Evolutionary conservation across 805 yeast species (phyloP).

Genomic region (Blastobotrys terrestris): DNA sequence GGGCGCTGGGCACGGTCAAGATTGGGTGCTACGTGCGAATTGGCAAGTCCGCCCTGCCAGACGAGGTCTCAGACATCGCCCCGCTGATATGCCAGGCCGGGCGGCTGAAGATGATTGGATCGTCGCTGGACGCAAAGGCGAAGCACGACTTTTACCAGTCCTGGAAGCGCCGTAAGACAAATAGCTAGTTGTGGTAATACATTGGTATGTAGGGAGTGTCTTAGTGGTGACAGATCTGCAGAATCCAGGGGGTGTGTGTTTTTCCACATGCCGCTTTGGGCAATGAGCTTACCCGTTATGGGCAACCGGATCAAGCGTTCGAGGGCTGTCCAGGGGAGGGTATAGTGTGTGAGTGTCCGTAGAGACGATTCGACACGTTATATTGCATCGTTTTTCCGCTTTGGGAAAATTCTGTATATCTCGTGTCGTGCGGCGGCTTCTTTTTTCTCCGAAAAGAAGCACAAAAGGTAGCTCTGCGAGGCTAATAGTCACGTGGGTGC

Average conservation of each 20-base stretch:
- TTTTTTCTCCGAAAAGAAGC: too few relatives aligned
- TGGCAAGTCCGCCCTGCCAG: neutral
- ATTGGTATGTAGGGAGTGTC: neutral
- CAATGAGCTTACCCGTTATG: neutral
- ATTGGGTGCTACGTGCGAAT: conserved; percentile 23
- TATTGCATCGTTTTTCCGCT: too few relatives aligned
- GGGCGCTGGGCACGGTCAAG: conserved; percentile 13
- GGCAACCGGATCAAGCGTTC: too few relatives aligned
- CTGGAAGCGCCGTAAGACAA: conserved; percentile 17
- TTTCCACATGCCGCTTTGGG: neutral
- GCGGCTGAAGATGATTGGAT: conserved; percentile 43
- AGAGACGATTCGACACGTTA: too few relatives aligned
- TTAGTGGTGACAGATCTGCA: neutral
- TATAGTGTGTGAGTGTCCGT: too few relatives aligned
- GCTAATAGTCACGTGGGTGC: too few relatives aligned
- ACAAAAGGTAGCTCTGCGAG: too few relatives aligned
- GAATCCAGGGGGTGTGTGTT: neutral
- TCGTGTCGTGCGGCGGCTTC: too few relatives aligned
- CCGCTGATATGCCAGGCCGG: conserved; percentile 35
- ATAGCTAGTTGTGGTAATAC: neutral
- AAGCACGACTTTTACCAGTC: conserved; percentile 41
- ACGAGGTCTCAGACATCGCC: conserved; percentile 4
- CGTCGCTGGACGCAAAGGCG: conserved; percentile 36
- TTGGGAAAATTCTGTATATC: too few relatives aligned
- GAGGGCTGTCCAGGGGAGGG: too few relatives aligned